A percentile compares a stretch with the other conserved stretches of the same genome.
Conservation (phyloP, 371 early-diverging fungal species). For the Mucor piriformis region DNA sequence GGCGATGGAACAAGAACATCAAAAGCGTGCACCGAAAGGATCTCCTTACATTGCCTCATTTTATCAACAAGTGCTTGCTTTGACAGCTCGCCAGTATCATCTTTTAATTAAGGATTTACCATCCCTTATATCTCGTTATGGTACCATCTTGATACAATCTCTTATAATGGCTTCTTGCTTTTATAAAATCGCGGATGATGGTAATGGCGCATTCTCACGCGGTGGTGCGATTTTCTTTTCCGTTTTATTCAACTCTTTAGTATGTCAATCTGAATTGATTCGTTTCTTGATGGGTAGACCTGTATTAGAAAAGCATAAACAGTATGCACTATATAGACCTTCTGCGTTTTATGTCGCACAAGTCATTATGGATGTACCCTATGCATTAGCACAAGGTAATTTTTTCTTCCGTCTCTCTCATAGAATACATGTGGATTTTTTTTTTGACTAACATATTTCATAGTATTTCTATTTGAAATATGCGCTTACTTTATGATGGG, state of each 20-base stretch:
- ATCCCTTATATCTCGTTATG: slow-evolving; percentile 59
- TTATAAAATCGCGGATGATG: slow-evolving; percentile 52
- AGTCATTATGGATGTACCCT: slow-evolving; percentile 48
- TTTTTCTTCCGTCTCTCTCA: neutral
- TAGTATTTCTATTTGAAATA: slow-evolving; percentile 50
- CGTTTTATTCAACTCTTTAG: slow-evolving; percentile 57
- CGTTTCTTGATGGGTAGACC: slow-evolving; percentile 59
- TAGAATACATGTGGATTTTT: too few species aligned
- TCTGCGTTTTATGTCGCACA: slow-evolving; percentile 65
- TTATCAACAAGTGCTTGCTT: slow-evolving; percentile 60
- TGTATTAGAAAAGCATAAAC: slow-evolving; percentile 70
- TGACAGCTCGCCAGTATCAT: slow-evolving; percentile 65
- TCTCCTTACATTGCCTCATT: slow-evolving; percentile 67
- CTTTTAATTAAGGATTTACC: slow-evolving; percentile 53
- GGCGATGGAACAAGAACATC: slow-evolving; percentile 56
- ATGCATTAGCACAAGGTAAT: slow-evolving; percentile 27
- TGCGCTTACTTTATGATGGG: slow-evolving; percentile 66
- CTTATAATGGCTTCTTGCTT: slow-evolving; percentile 74
- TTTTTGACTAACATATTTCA: slow-evolving; percentile 2
- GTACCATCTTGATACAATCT: slow-evolving; percentile 63
- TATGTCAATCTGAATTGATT: slow-evolving; percentile 56
- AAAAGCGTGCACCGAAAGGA: slow-evolving; percentile 53
- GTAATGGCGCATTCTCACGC: slow-evolving; percentile 68
- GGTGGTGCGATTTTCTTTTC: slow-evolving; percentile 71
- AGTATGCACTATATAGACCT: slow-evolving; percentile 67